Base-by-base conservation (phyloP, 2,329 filamentous ascomycete genomes). In the Fusarium piperis region DNA sequence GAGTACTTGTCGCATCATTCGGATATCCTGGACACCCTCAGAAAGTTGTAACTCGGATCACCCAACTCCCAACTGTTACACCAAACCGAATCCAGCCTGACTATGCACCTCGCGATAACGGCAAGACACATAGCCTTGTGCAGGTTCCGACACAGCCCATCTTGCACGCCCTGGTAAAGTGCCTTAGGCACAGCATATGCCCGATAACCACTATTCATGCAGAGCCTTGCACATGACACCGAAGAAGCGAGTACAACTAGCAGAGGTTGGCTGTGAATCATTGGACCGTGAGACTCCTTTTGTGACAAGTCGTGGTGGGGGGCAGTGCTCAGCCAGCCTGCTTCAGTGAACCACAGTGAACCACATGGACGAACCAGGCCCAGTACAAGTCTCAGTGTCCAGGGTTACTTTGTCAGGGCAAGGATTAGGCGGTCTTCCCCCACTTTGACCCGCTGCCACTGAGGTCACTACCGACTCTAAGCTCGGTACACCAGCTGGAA, bases 381-480 rank as follows among this genome's bases (percentile, higher is more conserved):
- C 38, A 38, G 59, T 66, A 64, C 64, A 65, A 60, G 59, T 41
- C 41, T 53, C 58, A 46, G 46, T 60, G 41, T 56, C 56, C 62
- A 58, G 59, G 64, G 61, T 38, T 72, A 69, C 71, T 66, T 71
- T 52, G 36, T 28, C 41, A 33, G 33, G 38, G 55, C 70, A 67
- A 72, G 71, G 71, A 62, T 73, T 57, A 51, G 33, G 41, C 32
- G 62, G 64, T 38, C 23, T 12, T 26, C 61, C 46, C 60, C 65
- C 65, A 71, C 68, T 72, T 69, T 70, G 59, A 70, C 44, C 65
- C 71, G 71, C 68, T 72, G 68, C 41, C 68, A 46, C 60, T 57
- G 68, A 73, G 65, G 71, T 73, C 64, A 67, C 65, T 63, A 38
- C 66, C 41, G 41, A 32, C 33, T 52, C 36, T 39, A 59, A 32